Evolutionary conservation across 331 rosid genomes (phyloP).

Genomic region (Malus hybrid): DNA sequence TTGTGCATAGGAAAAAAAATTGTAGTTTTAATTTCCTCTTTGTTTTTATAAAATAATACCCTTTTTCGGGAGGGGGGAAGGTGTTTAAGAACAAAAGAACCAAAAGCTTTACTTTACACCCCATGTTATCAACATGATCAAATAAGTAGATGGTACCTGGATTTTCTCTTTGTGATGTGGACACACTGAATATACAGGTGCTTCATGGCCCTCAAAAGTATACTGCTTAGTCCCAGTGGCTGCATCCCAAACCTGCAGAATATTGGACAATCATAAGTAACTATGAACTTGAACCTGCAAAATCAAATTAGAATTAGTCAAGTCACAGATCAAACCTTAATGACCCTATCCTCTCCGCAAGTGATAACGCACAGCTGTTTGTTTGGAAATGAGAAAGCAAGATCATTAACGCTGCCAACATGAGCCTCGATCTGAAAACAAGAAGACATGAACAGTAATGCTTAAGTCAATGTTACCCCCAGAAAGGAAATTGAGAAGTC

Average conservation of each 20-base stretch:
- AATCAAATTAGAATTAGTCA: conserved; percentile 14
- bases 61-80: too few species aligned
- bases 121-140: not conserved
- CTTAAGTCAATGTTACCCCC: conserved; percentile 8
- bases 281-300: not conserved
- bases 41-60: too few species aligned
- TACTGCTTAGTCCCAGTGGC: conserved; percentile 55
- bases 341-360: conserved; percentile 95
- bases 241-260: conserved; percentile 89
- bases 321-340: conserved; percentile 63
- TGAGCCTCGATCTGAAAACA: conserved; percentile 91
- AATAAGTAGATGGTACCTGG: conserved; percentile 46
- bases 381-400: conserved; percentile 95
- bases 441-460: conserved; percentile 1
- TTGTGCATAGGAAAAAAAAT: not conserved
- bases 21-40: not conserved
- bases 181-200: conserved; percentile 83
- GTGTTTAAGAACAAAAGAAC: too few species aligned
- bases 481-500: not conserved
- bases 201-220: conserved; percentile 85
- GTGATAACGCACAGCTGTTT: conserved; percentile 86
- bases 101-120: not conserved
- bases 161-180: conserved; percentile 91
- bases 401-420: conserved; percentile 92
- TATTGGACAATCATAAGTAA: conserved; percentile 13